A percentile compares a stretch with the other conserved stretches of the same genome.
Evolutionary conservation across 1,284 basidiomycete species (phyloP).

Genomic region (Malassezia psittaci): DNA sequence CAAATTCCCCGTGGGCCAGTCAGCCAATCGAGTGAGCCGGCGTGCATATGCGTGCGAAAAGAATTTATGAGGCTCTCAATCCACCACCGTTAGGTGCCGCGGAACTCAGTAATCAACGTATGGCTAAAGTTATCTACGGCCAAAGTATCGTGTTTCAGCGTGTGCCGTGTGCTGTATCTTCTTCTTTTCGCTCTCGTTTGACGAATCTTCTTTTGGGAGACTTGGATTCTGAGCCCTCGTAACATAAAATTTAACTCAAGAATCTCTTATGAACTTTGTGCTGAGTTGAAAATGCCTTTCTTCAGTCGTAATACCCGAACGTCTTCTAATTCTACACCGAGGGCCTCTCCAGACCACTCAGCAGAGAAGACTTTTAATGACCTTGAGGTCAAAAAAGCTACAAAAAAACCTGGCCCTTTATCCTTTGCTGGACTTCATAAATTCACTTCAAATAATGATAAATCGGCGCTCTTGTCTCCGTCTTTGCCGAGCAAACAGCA

Average conservation of each 20-base stretch:
- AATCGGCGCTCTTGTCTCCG: background rate
- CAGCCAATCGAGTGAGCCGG: background rate
- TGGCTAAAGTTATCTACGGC: background rate
- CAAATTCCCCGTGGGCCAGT: too few species aligned
- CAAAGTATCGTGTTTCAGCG: constrained; percentile 1
- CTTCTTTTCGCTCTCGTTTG: background rate
- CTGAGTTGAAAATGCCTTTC: background rate
- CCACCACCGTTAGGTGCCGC: background rate
- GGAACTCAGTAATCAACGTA: background rate
- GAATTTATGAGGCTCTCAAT: background rate
- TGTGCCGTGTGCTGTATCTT: background rate
- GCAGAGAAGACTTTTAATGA: background rate
- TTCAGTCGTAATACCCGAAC: background rate
- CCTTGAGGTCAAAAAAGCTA: background rate
- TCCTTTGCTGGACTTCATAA: constrained; percentile 5
- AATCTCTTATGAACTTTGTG: background rate
- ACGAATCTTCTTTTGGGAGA: background rate
- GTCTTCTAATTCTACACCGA: background rate
- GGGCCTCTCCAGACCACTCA: background rate
- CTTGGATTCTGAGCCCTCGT: constrained; percentile 10
- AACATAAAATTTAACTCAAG: background rate
- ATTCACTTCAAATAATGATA: background rate
- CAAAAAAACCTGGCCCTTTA: constrained; percentile 6
- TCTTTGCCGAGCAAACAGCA: background rate
- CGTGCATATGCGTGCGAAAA: background rate